Conservation (phyloP, 163 green algal species). For the Scenedesmus sp. region DNA sequence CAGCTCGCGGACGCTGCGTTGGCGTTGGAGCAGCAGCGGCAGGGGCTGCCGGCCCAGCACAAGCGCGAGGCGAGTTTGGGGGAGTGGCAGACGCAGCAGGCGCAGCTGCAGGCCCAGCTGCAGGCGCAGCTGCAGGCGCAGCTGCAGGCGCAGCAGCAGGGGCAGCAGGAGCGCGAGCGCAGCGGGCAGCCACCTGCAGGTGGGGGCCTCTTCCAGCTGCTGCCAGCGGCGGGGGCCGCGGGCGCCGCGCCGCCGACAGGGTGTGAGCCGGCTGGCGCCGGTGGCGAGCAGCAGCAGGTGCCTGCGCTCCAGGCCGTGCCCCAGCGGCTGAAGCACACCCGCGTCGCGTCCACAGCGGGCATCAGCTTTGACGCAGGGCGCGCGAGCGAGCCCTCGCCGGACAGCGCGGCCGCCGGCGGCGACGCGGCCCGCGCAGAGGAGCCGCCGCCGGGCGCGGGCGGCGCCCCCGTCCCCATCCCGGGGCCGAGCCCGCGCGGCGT, state of each 20-base stretch:
- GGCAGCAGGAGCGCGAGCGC: not conserved
- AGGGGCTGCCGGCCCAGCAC: not conserved
- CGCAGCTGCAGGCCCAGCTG: not conserved
- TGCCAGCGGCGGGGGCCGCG: no score
- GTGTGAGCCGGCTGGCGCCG: not conserved
- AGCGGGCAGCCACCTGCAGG: not conserved
- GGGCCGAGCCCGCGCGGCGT: no score
- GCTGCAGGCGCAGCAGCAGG: not conserved
- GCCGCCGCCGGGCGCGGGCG: no score
- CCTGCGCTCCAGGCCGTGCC: no score
- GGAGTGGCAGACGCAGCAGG: not conserved
- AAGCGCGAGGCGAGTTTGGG: not conserved
- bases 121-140: not conserved
- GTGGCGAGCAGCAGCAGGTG: not conserved
- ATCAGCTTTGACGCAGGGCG: no score
- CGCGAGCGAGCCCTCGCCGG: no score
- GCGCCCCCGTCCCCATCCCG: no score
- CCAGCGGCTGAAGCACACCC: no score
- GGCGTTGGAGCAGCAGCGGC: constrained; percentile 12
- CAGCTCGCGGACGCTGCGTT: constrained; percentile 10
- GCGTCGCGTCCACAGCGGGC: no score
- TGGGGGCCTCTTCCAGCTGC: no score
- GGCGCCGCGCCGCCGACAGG: not conserved
- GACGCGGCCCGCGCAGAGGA: no score
- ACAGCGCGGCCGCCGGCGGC: no score